Conservation (phyloP, 768 basidiomycete genomes). For the Calocybe cyanea region DNA sequence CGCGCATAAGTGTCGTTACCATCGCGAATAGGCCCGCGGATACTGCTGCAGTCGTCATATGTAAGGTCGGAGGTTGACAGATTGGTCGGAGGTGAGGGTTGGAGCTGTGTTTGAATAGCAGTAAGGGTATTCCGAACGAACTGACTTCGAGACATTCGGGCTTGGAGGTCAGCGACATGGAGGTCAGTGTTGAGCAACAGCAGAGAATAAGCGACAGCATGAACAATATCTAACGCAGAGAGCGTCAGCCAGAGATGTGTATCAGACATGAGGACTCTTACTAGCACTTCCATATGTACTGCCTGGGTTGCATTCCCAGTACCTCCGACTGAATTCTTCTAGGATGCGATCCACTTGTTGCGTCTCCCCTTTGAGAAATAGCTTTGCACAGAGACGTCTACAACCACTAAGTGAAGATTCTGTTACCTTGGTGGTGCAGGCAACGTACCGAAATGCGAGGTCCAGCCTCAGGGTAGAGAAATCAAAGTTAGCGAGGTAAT, state of each 20-base stretch:
- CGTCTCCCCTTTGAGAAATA: conserved; percentile 93
- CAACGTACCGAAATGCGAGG: conserved; percentile 76
- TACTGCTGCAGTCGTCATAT: conserved; percentile 62
- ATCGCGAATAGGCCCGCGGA: conserved; percentile 53
- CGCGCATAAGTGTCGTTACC: conserved; percentile 52
- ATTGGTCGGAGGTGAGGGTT: conserved; percentile 43
- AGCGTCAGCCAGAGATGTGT: conserved; percentile 2
- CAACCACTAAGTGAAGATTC: background rate
- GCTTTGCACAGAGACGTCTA: conserved; percentile 85
- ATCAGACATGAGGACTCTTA: conserved; percentile 35
- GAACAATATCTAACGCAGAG: conserved; percentile 73
- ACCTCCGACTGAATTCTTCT: conserved; percentile 85
- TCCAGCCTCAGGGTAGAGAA: conserved; percentile 81
- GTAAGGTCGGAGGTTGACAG: conserved; percentile 61
- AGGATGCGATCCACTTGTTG: conserved; percentile 98
- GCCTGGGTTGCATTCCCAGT: conserved; percentile 86
- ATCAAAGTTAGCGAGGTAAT: conserved; percentile 89
- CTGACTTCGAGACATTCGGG: conserved; percentile 87
- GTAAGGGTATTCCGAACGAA: conserved; percentile 91
- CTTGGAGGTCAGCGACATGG: conserved; percentile 86
- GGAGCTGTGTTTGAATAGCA: conserved; percentile 77
- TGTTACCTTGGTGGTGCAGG: background rate
- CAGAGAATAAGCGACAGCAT: conserved; percentile 90
- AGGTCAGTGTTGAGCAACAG: conserved; percentile 95
- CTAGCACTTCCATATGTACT: conserved; percentile 82